Percentiles rank a stretch among this genome's conserved stretches.
phyloP scores from a whole-genome alignment of 441 rosid genomes.

The Adansonia gregorii region DNA sequence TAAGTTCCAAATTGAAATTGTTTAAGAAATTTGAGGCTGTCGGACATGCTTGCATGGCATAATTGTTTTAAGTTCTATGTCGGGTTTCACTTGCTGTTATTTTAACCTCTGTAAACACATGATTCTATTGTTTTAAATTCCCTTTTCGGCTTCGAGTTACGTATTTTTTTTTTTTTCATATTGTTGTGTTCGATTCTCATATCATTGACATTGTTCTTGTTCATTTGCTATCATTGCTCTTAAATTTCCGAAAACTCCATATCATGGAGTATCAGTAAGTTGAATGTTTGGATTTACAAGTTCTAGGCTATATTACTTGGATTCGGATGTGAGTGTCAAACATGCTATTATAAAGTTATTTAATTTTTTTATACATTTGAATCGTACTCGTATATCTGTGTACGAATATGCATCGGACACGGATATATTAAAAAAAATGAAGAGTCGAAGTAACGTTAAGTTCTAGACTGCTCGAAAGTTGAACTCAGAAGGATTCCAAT shows the following conservation, averaged over 20 bases:
- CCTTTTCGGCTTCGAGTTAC: neutral
- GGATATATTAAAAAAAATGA: no score
- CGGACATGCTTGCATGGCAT: neutral
- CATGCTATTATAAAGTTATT: no score
- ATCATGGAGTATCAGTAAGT: no score
- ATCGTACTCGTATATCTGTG: no score
- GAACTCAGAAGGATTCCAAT: neutral
- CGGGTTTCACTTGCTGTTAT: neutral
- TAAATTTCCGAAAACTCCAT: no score
- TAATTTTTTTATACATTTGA: no score
- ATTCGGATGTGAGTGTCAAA: neutral
- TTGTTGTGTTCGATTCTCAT: no score
- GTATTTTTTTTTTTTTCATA: neutral
- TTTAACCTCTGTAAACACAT: neutral
- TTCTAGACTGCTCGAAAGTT: neutral
- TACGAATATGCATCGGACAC: no score
- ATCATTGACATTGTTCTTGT: neutral
- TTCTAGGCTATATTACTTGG: neutral
- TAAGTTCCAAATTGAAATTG: neutral
- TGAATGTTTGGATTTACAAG: no score
- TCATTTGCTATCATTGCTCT: neutral
- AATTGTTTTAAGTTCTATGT: neutral
- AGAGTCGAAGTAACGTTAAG: neutral
- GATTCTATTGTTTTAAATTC: neutral
- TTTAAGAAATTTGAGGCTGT: neutral